Evolutionary conservation across 228 moss, liverwort and hornwort species (phyloP), one percentile per base, ranked within the genome.

Genomic region (Sphagnum fallax): DNA sequence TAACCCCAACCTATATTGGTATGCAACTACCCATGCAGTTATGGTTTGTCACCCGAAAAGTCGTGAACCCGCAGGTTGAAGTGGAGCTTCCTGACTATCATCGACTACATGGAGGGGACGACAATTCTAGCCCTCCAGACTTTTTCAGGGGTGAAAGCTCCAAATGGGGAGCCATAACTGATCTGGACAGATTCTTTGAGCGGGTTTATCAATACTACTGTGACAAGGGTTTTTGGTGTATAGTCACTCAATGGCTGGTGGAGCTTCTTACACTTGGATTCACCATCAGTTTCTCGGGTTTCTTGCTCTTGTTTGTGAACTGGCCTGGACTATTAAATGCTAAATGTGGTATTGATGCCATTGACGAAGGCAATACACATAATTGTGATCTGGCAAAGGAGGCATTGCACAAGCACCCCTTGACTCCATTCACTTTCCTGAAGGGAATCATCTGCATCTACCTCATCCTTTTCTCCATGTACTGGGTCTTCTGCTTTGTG

Each of bases 191-290:
- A 71, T 98, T 98, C 69, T 98, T 98, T 76, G 91, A 94, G 84
- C 87, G 91, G 47, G 89, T 98, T 5, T 98, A 98, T 74, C 94
- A 82, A 57, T 98, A 98, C 68, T 98, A 98, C 70, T 98, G 98
- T 76, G 91, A 98, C 71, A 94, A 94, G 77, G 98, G 98, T 53
- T 93, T 98, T 70, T 93, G 93, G 93, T 98, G 98, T 78, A 98
- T 98, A 78, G 88, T 90, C 74, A 93, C 92, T 49, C 92, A 90
- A 65, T 98, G 98, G 98, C 74, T 98, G 67, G 92, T 91, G 68
- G 98, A 98, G 80, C 82, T 98, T 66, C 79, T 87, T 74, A 94
- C 98, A 51, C 80, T 98, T 68, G 94, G 84, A 57, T 98, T 98
- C 71, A 98, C 93, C 60, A 92, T 98, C 74, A 76, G 77, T 47